Percentiles rank a stretch among this genome's conserved stretches.
Conservation (phyloP, 257 asterid genomes). For the Gardenia jasminoides region DNA sequence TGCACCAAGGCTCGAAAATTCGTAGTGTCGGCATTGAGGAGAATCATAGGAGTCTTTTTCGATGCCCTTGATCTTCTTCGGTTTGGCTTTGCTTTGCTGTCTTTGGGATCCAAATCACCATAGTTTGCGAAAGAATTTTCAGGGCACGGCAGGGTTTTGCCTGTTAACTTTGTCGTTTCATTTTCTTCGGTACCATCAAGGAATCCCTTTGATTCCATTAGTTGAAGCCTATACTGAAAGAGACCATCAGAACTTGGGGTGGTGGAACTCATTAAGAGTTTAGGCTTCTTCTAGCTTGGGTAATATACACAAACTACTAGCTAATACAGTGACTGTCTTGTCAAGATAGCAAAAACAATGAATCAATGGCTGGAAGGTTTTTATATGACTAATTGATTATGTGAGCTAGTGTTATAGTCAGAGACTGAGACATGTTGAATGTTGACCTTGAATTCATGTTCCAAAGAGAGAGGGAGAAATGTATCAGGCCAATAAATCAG, state of each 20-base stretch:
- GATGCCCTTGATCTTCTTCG: constrained; percentile 31
- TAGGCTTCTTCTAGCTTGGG: neutral
- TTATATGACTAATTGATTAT: neutral
- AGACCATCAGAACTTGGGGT: neutral
- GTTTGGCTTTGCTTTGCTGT: constrained; percentile 7
- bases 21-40: constrained; percentile 21
- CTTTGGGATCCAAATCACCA: constrained; percentile 8
- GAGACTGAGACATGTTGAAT: neutral
- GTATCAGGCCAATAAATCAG: neutral
- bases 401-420: neutral
- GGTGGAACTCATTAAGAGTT: neutral
- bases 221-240: neutral
- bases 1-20: constrained; percentile 42
- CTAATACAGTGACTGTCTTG: neutral
- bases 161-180: neutral
- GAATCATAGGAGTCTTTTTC: constrained; percentile 26
- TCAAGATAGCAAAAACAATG: neutral
- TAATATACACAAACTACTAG: neutral
- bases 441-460: constrained; percentile 12
- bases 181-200: neutral
- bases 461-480: too few species aligned
- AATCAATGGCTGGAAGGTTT: too few species aligned
- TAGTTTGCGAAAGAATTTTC: neutral
- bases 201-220: neutral
- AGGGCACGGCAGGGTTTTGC: neutral